These are phyloP conservation scores for Exophiala phaeomuriformis DNA, from an alignment of 2,329 filamentous ascomycete species.

Conservation along the genomic window DNA sequence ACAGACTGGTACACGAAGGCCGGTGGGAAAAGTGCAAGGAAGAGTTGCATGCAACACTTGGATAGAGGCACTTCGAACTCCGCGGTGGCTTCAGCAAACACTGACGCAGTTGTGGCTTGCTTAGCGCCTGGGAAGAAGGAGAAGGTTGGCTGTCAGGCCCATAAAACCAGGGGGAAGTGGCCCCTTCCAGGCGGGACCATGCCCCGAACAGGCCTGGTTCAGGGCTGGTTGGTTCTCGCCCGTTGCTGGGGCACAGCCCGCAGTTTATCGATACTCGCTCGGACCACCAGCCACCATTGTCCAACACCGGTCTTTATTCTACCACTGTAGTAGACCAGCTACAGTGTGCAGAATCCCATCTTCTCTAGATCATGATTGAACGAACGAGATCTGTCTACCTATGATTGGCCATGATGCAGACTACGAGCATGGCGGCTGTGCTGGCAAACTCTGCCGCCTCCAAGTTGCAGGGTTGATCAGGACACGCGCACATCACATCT, in stretches of 20 bases:
- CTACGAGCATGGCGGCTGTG: not conserved
- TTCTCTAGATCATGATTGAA: not conserved
- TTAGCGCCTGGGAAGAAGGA: slow-evolving; percentile 8
- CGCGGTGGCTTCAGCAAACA: slow-evolving; percentile 10
- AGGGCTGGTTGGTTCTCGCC: not conserved
- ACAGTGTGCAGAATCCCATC: not conserved
- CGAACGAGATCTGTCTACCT: not conserved
- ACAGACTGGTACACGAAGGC: not conserved
- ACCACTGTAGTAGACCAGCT: not conserved
- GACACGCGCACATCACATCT: no score
- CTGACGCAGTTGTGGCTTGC: slow-evolving; percentile 24
- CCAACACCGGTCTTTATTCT: not conserved
- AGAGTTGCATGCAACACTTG: not conserved
- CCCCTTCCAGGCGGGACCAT: not conserved
- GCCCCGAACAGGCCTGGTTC: not conserved
- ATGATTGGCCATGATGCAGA: not conserved
- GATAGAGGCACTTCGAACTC: not conserved
- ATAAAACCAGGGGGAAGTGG: slow-evolving; percentile 3
- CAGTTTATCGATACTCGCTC: slow-evolving; percentile 17
- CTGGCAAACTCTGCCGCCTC: no score
- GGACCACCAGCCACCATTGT: not conserved
- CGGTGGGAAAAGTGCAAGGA: not conserved
- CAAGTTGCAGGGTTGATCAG: no score
- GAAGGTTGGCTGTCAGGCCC: slow-evolving; percentile 13
- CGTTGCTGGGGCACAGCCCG: slow-evolving; percentile 12